These are phyloP conservation scores for Spizellomyces punctatus DNA, from an alignment of 192 early-diverging fungal species.

Conservation along the genomic window DNA sequence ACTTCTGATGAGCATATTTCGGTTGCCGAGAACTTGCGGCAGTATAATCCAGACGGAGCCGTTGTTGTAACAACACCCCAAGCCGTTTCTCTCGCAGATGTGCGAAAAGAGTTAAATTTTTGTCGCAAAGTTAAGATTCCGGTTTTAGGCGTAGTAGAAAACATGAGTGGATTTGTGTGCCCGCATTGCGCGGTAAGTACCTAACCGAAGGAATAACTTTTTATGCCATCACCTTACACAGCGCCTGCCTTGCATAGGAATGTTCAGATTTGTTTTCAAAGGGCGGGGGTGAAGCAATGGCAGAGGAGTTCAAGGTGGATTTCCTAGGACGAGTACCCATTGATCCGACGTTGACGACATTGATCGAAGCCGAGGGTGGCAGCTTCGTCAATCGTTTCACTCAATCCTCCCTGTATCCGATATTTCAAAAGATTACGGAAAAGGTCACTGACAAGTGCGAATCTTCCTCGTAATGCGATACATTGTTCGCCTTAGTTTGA, in stretches of 20 bases:
- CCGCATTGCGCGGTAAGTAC: conserved; percentile 71
- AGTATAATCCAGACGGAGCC: conserved; percentile 35
- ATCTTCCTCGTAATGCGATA: neutral
- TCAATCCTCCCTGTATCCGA: conserved; percentile 19
- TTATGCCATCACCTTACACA: conserved; percentile 3
- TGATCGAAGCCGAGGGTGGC: conserved; percentile 44
- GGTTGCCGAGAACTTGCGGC: conserved; percentile 75
- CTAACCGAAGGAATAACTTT: neutral
- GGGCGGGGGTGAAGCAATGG: conserved; percentile 55
- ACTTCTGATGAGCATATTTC: conserved; percentile 97
- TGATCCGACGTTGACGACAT: conserved; percentile 47
- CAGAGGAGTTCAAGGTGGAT: conserved; percentile 36
- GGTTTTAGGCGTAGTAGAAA: conserved; percentile 92
- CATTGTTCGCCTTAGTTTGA: too few relatives aligned
- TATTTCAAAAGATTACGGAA: conserved; percentile 28
- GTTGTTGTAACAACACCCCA: conserved; percentile 31
- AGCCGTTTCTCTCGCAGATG: conserved; percentile 67
- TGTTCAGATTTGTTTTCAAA: conserved; percentile 54
- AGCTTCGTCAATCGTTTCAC: conserved; percentile 25
- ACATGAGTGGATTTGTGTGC: conserved; percentile 98
- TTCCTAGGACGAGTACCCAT: conserved; percentile 56
- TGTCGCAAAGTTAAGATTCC: conserved; percentile 88
- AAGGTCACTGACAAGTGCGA: conserved; percentile 27
- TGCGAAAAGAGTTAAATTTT: conserved; percentile 98
- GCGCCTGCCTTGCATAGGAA: conserved; percentile 28